Percentiles rank a stretch among this genome's conserved stretches.
Evolutionary conservation across 176 grass and related monocot species (phyloP).

Genomic region (Aegilops speltoides): DNA sequence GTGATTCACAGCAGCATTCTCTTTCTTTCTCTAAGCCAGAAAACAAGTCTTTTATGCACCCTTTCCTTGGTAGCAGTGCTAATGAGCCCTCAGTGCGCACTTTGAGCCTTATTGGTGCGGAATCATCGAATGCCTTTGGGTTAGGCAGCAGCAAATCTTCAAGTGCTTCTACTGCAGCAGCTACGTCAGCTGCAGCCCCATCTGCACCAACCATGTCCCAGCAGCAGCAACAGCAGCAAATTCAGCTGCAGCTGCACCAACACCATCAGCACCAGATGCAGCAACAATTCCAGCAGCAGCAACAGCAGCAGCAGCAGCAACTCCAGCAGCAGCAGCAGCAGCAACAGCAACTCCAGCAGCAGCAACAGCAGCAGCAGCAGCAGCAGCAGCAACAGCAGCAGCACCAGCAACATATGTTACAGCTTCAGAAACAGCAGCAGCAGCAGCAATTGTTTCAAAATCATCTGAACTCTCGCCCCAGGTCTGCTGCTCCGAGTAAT

Average conservation of each 20-base stretch:
- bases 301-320: slow-evolving; percentile 39
- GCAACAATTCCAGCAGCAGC: slow-evolving; percentile 51
- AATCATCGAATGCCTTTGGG: slow-evolving; percentile 52
- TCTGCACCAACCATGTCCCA: slow-evolving; percentile 32
- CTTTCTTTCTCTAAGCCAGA: slow-evolving; percentile 81
- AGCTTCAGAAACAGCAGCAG: slow-evolving; percentile 56
- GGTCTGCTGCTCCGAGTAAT: slow-evolving; percentile 60
- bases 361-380: slow-evolving; percentile 22
- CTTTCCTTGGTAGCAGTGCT: slow-evolving; percentile 49
- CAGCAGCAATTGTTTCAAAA: slow-evolving; percentile 51
- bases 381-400: not conserved
- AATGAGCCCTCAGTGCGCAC: slow-evolving; percentile 67
- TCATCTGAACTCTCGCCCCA: slow-evolving; percentile 63
- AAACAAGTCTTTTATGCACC: slow-evolving; percentile 42
- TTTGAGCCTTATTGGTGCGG: slow-evolving; percentile 63
- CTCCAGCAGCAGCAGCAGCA: slow-evolving; percentile 27
- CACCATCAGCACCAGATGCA: slow-evolving; percentile 47
- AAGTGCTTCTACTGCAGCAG: slow-evolving; percentile 30
- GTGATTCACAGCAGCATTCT: slow-evolving; percentile 67
- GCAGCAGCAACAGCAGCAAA: slow-evolving; percentile 56
- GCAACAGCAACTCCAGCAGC: slow-evolving; percentile 26
- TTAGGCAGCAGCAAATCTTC: slow-evolving; percentile 53
- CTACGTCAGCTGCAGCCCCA: slow-evolving; percentile 45
- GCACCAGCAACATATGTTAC: slow-evolving; percentile 46
- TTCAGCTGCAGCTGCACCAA: slow-evolving; percentile 55